These are phyloP conservation scores for Dichotomopilus funicola DNA, from an alignment of 2,329 filamentous ascomycete species.

Conservation along the genomic window DNA sequence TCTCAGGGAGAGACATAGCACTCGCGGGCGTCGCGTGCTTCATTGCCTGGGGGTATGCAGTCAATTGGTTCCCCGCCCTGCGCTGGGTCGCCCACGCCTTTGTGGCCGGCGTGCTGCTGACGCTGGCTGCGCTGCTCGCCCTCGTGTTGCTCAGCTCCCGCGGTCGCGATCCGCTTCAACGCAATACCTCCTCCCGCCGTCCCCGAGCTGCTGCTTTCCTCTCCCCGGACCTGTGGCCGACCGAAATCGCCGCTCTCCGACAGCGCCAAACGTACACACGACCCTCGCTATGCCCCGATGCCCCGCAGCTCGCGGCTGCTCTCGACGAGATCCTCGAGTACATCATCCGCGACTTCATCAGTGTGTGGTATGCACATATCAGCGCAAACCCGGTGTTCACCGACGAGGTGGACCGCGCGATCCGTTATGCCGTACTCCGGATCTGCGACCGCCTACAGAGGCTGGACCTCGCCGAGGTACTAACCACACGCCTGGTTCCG, in stretches of 20 bases:
- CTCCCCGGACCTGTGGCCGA: constrained; percentile 56
- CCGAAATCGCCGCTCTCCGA: constrained; percentile 61
- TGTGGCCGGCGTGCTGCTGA: constrained; percentile 56
- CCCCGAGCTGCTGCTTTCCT: constrained; percentile 53
- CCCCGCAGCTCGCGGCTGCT: constrained; percentile 69
- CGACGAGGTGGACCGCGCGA: constrained; percentile 76
- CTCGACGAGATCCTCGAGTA: constrained; percentile 71
- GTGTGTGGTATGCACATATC: constrained; percentile 82
- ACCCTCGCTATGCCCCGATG: constrained; percentile 66
- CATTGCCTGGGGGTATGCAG: constrained; percentile 80
- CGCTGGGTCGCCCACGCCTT: constrained; percentile 85
- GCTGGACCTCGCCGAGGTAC: constrained; percentile 76
- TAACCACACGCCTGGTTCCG: constrained; percentile 77
- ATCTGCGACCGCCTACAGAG: constrained; percentile 66
- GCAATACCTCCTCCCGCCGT: constrained; percentile 27
- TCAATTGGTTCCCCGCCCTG: constrained; percentile 74
- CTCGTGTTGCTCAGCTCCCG: constrained; percentile 57
- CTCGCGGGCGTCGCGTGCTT: constrained; percentile 64
- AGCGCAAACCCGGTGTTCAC: constrained; percentile 73
- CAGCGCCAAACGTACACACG: constrained; percentile 61
- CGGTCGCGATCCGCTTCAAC: constrained; percentile 36
- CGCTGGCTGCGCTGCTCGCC: constrained; percentile 48
- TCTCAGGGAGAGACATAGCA: constrained; percentile 66
- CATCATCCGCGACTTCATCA: constrained; percentile 76
- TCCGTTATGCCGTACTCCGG: constrained; percentile 65